phyloP scores from a whole-genome alignment of 169 alveolate genomes.

The Eimeria tenella region DNA sequence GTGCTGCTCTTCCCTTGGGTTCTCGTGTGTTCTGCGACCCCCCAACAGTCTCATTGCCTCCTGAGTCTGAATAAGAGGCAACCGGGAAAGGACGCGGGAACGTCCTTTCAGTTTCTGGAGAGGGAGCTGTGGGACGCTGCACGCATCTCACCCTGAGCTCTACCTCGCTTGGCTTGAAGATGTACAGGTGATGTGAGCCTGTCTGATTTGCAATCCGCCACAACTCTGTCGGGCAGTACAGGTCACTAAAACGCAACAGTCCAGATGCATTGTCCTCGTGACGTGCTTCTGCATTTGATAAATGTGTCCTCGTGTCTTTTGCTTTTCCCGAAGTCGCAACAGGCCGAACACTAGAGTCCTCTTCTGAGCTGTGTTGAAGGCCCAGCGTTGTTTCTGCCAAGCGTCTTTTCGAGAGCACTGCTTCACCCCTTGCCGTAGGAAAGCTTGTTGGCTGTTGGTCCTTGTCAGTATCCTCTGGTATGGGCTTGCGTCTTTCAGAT shows the following conservation, averaged over 20 bases:
- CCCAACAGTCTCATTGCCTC: not conserved
- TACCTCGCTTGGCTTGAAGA: slow-evolving; percentile 62
- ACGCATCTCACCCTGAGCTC: slow-evolving; percentile 51
- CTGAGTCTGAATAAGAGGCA: not conserved
- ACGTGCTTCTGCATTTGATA: not conserved
- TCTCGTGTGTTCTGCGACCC: not conserved
- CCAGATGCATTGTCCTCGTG: not conserved
- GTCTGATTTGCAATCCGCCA: slow-evolving; percentile 44
- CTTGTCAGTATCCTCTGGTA: not conserved
- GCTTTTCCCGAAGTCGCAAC: not conserved
- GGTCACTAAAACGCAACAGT: slow-evolving; percentile 34
- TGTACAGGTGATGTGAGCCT: slow-evolving; percentile 28
- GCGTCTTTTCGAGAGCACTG: not conserved
- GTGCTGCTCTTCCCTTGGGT: not conserved
- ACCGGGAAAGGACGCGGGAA: slow-evolving; percentile 38
- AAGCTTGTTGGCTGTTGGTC: not conserved
- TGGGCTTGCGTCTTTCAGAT: not conserved
- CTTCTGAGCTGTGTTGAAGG: too few relatives aligned
- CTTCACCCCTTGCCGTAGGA: not conserved
- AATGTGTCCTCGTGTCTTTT: not conserved
- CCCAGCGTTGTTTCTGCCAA: too few relatives aligned
- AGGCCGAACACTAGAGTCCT: not conserved
- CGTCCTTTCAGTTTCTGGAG: not conserved
- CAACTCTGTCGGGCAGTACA: slow-evolving; percentile 50
- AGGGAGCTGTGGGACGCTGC: slow-evolving; percentile 60